Evolutionary conservation across 2,329 filamentous ascomycete species (phyloP).

Genomic region (Chaetomium strumarium): DNA sequence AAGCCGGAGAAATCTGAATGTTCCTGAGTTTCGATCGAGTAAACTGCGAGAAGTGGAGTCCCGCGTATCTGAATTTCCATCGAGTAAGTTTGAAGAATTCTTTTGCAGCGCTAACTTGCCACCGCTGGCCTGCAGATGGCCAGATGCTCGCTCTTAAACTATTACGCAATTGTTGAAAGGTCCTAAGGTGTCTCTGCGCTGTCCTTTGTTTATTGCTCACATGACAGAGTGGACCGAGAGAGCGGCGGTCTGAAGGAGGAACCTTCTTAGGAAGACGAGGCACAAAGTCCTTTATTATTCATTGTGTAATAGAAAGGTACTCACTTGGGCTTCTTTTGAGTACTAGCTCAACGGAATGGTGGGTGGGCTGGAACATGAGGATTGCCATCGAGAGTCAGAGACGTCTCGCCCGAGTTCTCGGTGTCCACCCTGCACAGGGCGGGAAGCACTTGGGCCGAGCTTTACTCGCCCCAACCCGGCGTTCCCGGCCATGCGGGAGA

Average conservation of each 20-base stretch:
- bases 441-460: neutral
- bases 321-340: too few species aligned
- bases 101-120: neutral
- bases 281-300: too few species aligned
- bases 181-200: too few species aligned
- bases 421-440: neutral
- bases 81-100: neutral
- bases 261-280: too few species aligned
- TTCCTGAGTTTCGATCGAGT: constrained; percentile 19
- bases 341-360: too few species aligned
- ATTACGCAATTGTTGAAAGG: too few species aligned
- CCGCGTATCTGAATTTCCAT: neutral
- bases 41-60: constrained; percentile 22
- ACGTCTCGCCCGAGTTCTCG: neutral
- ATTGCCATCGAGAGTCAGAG: too few species aligned
- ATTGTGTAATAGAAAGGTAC: too few species aligned
- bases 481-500: neutral
- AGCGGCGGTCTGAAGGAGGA: too few species aligned
- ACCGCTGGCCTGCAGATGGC: neutral
- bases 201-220: too few species aligned
- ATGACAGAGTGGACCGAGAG: too few species aligned
- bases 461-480: neutral
- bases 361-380: too few species aligned
- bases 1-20: constrained; percentile 23
- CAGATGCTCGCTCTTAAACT: neutral